These are phyloP conservation scores for Fomitopsis betulina DNA, from an alignment of 1,284 basidiomycete species.

Conservation along the genomic window DNA sequence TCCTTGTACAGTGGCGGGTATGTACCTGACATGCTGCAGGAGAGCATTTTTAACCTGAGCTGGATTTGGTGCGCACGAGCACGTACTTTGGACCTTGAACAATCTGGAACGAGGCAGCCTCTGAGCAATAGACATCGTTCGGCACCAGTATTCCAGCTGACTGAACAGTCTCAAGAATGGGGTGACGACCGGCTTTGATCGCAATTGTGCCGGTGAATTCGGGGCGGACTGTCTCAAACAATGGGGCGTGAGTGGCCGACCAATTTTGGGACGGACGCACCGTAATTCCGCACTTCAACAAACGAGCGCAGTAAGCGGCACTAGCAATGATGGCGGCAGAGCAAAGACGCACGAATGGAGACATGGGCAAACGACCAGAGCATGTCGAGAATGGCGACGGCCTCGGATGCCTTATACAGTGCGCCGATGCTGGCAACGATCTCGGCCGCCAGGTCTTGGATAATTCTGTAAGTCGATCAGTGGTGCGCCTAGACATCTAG, in stretches of 20 bases:
- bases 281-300: constrained; percentile 62
- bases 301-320: not conserved
- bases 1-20: not conserved
- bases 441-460: constrained; percentile 63
- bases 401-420: constrained; percentile 85
- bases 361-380: constrained; percentile 82
- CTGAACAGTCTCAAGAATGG: constrained; percentile 76
- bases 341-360: constrained; percentile 56
- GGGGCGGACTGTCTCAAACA: constrained; percentile 62
- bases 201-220: constrained; percentile 85
- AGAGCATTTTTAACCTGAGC: constrained; percentile 81
- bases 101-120: constrained; percentile 81
- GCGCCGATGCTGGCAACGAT: constrained; percentile 66
- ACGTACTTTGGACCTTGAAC: constrained; percentile 85
- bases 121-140: constrained; percentile 85
- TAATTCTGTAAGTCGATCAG: constrained; percentile 44
- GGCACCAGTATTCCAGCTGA: constrained; percentile 68
- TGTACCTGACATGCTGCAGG: constrained; percentile 76
- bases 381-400: constrained; percentile 85
- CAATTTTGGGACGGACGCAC: constrained; percentile 32
- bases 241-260: not conserved
- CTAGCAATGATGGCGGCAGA: not conserved
- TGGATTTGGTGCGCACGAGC: constrained; percentile 38
- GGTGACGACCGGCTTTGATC: constrained; percentile 83
- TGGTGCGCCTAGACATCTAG: not conserved